Evolutionary conservation across 306 rosid species (phyloP), one percentile per base, ranked within the genome.

Genomic region (Sicyos edulis): DNA sequence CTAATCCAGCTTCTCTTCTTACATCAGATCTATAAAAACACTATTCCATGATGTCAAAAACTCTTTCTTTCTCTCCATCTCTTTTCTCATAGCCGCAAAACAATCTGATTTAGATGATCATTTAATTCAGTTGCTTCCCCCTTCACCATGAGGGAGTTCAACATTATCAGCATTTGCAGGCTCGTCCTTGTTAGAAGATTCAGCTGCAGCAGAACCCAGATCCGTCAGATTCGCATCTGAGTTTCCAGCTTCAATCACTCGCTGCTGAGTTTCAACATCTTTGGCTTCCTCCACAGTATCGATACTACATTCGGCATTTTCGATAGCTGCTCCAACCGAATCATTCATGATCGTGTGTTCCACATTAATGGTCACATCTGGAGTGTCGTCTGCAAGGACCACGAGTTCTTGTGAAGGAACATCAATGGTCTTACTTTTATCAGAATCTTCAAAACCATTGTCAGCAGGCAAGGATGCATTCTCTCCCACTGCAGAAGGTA

Each of bases 301-400:
- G 4, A 51, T 37, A 19, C 70, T 19, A 24, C 26, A 58, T 6
- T 70, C 76, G n/a, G 16, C 50, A 45, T 63, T 53, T 55, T 34
- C 47, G n/a, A 7, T 75, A 55, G 73, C 64, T 6, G 67, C 71
- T 56, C 78, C 80, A 80, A 81, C 85, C 76, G 40, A 62, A 63
- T 76, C 80, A 13, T 37, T 24, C 42, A 47, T 67, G 44, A 37
- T 47, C 42, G 65, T 54, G 47, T 44, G 14, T 47, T 47, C 72
- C 40, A 21, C 72, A 1, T 16, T 3, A 20, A 7, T 2, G 13
- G 72, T 13, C 34, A 65, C 71, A 1, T 68, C 73, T 69, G 45
- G 22, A 16, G 5, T 15, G 59, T 45, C 45, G 51, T 69, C 52
- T 14, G 73, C 59, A 69, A 58, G 59, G 24, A 1, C 58, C 24